phyloP scores from a whole-genome alignment of 306 rosid species.

The Lathyrus aphaca region DNA sequence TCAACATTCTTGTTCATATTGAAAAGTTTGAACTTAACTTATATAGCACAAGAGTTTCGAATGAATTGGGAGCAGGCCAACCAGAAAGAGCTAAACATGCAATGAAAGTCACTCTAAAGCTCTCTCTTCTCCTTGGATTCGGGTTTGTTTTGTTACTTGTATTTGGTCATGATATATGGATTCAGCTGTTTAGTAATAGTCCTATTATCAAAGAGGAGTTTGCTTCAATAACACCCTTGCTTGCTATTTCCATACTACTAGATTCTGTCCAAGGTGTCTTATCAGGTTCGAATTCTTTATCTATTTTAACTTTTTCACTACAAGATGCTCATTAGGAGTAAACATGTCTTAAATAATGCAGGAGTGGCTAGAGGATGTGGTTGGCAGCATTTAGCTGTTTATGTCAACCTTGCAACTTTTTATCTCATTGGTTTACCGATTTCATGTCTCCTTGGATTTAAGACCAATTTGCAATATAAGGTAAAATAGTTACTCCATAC shows the following conservation, averaged over 20 bases:
- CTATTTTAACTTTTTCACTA: not conserved
- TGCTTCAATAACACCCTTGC: conserved; percentile 78
- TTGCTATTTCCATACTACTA: conserved; percentile 60
- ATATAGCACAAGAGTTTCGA: conserved; percentile 82
- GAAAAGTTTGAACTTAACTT: conserved; percentile 1
- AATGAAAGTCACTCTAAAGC: conserved; percentile 70
- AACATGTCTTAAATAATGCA: conserved; percentile 39
- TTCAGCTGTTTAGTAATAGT: conserved; percentile 57
- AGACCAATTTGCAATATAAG: conserved; percentile 57
- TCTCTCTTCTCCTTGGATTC: conserved; percentile 62
- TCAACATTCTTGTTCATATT: conserved; percentile 13
- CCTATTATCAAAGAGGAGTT: conserved; percentile 49
- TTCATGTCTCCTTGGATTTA: conserved; percentile 63
- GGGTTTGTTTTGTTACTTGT: conserved; percentile 51
- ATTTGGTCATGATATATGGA: conserved; percentile 69
- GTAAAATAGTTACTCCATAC: conserved; percentile 37
- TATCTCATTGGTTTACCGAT: conserved; percentile 71
- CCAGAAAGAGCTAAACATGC: conserved; percentile 67
- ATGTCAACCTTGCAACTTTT: conserved; percentile 66
- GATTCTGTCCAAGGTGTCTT: conserved; percentile 82
- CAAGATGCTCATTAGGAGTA: not conserved
- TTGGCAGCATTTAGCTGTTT: conserved; percentile 68
- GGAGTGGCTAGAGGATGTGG: conserved; percentile 91
- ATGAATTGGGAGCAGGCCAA: conserved; percentile 80
- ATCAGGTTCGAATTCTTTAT: conserved; percentile 59